Evolutionary conservation across 768 basidiomycete genomes (phyloP).

Genomic region (Russula sp.): DNA sequence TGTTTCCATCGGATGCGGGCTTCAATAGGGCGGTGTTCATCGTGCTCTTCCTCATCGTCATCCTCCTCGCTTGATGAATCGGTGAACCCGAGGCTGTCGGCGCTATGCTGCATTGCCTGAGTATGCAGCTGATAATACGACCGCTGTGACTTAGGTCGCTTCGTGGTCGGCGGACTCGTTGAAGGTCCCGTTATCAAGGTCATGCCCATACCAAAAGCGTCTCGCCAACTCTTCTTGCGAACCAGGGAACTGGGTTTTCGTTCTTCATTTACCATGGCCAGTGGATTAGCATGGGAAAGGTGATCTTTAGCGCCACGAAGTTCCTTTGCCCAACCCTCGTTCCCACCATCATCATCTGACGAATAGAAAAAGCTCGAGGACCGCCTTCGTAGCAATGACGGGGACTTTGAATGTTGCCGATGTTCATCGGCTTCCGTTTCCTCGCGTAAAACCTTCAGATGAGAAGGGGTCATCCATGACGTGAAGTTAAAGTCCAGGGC

Average conservation of each 20-base stretch:
- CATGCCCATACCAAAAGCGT: constrained; percentile 25
- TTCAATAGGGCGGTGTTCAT: constrained; percentile 68
- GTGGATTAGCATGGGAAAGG: constrained; percentile 78
- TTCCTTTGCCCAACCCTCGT: constrained; percentile 21
- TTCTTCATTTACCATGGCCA: constrained; percentile 80
- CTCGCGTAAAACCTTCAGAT: constrained; percentile 75
- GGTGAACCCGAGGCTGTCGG: not conserved
- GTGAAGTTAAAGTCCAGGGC: constrained; percentile 97
- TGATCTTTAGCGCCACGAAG: constrained; percentile 46
- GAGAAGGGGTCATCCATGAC: constrained; percentile 87
- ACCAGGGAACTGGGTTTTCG: constrained; percentile 23
- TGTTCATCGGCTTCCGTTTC: constrained; percentile 36
- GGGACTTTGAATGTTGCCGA: constrained; percentile 16
- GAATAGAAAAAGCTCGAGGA: constrained; percentile 76
- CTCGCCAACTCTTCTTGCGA: constrained; percentile 29
- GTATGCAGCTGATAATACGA: constrained; percentile 5
- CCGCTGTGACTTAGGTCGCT: constrained; percentile 19
- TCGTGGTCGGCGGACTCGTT: constrained; percentile 11
- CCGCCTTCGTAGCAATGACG: constrained; percentile 33
- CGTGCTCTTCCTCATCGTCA: constrained; percentile 30
- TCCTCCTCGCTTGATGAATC: constrained; percentile 31
- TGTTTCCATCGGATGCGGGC: constrained; percentile 47
- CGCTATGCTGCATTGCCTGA: not conserved
- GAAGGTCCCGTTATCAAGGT: constrained; percentile 22
- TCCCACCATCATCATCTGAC: constrained; percentile 57